Percentiles rank a stretch among this genome's conserved stretches.
Conservation (phyloP, 371 early-diverging fungal species). For the Mortierella sp. region DNA sequence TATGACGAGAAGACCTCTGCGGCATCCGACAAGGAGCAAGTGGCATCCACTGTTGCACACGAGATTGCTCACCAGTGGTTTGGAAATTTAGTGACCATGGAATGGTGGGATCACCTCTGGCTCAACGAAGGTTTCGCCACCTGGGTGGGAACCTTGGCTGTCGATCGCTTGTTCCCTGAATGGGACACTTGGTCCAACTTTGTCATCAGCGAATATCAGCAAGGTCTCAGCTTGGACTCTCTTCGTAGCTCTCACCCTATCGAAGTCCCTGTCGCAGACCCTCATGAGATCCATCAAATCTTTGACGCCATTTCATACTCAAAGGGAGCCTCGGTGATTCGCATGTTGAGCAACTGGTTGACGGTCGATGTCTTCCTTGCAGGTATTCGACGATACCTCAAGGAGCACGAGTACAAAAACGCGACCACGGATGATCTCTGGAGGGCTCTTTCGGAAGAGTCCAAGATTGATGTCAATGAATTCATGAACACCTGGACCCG, state of each 20-base stretch:
- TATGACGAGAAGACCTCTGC: slow-evolving; percentile 72
- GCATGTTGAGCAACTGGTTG: slow-evolving; percentile 87
- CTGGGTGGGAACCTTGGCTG: slow-evolving; percentile 88
- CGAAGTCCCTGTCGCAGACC: slow-evolving; percentile 82
- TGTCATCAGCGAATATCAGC: slow-evolving; percentile 70
- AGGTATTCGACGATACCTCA: slow-evolving; percentile 84
- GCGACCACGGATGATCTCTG: slow-evolving; percentile 90
- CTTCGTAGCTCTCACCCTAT: slow-evolving; percentile 88
- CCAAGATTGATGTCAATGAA: slow-evolving; percentile 72
- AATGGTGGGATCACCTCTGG: slow-evolving; percentile 91
- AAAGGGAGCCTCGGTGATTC: slow-evolving; percentile 91
- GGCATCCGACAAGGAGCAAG: slow-evolving; percentile 69
- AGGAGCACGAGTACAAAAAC: slow-evolving; percentile 81
- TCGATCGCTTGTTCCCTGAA: slow-evolving; percentile 78
- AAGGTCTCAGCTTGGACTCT: slow-evolving; percentile 81
- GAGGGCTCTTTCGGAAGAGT: slow-evolving; percentile 72
- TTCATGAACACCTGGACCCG: slow-evolving; percentile 91
- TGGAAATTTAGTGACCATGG: slow-evolving; percentile 93
- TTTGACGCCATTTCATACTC: slow-evolving; percentile 86
- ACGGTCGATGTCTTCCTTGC: slow-evolving; percentile 75
- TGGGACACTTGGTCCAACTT: slow-evolving; percentile 82
- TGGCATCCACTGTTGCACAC: slow-evolving; percentile 88
- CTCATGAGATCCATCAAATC: slow-evolving; percentile 80
- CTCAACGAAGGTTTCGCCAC: slow-evolving; percentile 98
- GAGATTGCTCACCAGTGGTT: slow-evolving; percentile 97